phyloP scores from a whole-genome alignment of 495 filamentous ascomycete genomes.

The Annulohypoxylon maeteangense region DNA sequence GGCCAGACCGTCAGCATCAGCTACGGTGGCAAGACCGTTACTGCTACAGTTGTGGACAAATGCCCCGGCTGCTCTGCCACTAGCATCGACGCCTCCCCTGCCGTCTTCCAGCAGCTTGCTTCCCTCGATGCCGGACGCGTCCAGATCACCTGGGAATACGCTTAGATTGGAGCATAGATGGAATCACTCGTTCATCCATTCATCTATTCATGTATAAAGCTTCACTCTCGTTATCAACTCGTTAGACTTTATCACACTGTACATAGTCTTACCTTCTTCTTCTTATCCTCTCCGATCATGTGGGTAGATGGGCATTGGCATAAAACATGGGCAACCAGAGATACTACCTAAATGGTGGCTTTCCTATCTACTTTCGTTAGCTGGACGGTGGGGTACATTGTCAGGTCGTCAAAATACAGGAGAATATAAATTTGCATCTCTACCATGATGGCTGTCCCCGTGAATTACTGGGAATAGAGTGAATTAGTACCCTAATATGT shows the following conservation, averaged over 20 bases:
- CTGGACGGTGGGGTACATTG: not conserved
- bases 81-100: conserved; percentile 60
- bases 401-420: not conserved
- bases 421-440: conserved; percentile 11
- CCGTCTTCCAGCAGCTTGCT: conserved; percentile 56
- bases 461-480: too few relatives aligned
- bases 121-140: conserved; percentile 46
- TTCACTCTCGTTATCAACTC: conserved; percentile 2
- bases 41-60: conserved; percentile 74
- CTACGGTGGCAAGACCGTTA: conserved; percentile 63
- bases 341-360: not conserved
- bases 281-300: not conserved
- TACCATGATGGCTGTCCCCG: not conserved
- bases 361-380: not conserved
- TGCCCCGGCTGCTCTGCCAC: conserved; percentile 71
- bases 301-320: not conserved
- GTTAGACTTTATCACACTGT: not conserved
- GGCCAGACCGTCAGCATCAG: conserved; percentile 70
- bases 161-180: conserved; percentile 19
- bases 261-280: not conserved
- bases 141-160: conserved; percentile 52
- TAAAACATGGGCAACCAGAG: not conserved
- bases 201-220: not conserved
- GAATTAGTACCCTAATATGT: too few relatives aligned
- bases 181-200: not conserved